These are phyloP conservation scores for Adansonia grandidieri DNA, from an alignment of 441 rosid genomes.

Conservation along the genomic window DNA sequence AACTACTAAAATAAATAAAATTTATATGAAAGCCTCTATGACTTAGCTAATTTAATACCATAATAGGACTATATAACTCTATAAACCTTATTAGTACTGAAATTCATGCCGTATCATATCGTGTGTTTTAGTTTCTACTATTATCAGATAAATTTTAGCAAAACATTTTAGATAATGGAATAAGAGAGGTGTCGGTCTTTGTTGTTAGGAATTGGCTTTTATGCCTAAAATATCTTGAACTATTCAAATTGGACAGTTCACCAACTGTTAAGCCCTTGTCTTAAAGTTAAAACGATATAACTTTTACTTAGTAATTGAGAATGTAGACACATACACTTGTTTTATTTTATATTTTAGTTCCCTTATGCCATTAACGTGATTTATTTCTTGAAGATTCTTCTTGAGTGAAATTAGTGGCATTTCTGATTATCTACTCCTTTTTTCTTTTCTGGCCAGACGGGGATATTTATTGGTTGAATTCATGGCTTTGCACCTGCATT, in stretches of 20 bases:
- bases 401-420: background rate
- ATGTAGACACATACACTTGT: background rate
- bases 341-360: conserved; percentile 7
- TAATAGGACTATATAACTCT: too few relatives aligned
- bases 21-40: too few relatives aligned
- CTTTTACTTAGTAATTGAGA: background rate
- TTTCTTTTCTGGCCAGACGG: background rate
- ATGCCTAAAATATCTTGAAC: conserved; percentile 7
- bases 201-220: conserved; percentile 8
- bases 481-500: conserved; percentile 1
- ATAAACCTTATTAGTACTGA: background rate
- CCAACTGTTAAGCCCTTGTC: background rate
- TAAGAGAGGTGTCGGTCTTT: background rate
- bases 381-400: conserved; percentile 1
- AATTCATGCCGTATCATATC: background rate
- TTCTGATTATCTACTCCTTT: background rate
- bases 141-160: background rate
- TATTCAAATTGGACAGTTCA: background rate
- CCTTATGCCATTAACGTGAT: background rate
- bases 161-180: conserved; percentile 4
- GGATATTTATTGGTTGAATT: background rate
- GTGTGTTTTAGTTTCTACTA: conserved; percentile 3
- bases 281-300: background rate
- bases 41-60: too few relatives aligned
- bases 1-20: too few relatives aligned